phyloP scores from a whole-genome alignment of 106 monocot genomes.

The Dendrobium officinale region DNA sequence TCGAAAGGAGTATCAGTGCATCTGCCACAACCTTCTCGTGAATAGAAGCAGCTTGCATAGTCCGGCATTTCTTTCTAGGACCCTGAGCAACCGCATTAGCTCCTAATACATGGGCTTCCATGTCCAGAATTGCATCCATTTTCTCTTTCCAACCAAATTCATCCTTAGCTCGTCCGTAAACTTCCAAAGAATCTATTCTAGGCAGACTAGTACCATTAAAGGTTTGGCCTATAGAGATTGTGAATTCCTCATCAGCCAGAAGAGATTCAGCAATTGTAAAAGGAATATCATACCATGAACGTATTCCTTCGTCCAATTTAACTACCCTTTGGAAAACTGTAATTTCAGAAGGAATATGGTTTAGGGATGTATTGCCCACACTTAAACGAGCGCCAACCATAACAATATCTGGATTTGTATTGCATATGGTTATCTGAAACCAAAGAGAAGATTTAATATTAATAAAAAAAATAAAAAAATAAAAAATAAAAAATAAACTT shows the following conservation, averaged over 20 bases:
- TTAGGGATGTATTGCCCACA: slow-evolving; percentile 88
- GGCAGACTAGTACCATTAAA: slow-evolving; percentile 67
- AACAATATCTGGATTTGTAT: slow-evolving; percentile 83
- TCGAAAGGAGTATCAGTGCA: slow-evolving; percentile 70
- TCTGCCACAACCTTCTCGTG: slow-evolving; percentile 89
- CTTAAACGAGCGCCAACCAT: slow-evolving; percentile 93
- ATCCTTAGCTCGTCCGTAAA: slow-evolving; percentile 94
- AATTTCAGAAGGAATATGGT: slow-evolving; percentile 81
- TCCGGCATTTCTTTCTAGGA: slow-evolving; percentile 38
- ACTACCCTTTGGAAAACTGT: slow-evolving; percentile 76
- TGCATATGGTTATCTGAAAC: slow-evolving; percentile 68
- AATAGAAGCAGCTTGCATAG: slow-evolving; percentile 57
- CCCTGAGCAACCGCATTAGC: slow-evolving; percentile 27
- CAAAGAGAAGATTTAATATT: neutral
- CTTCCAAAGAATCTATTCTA: slow-evolving; percentile 84
- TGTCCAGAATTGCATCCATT: slow-evolving; percentile 87
- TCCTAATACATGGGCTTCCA: slow-evolving; percentile 67
- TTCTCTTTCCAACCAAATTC: slow-evolving; percentile 99
- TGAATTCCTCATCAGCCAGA: slow-evolving; percentile 93
- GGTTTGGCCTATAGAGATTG: slow-evolving; percentile 59
- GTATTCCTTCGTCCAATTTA: slow-evolving; percentile 93
- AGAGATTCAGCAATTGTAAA: slow-evolving; percentile 87
- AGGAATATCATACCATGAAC: slow-evolving; percentile 98
- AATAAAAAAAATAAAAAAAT: neutral
- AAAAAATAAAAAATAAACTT: neutral